A percentile compares a stretch with the other conserved stretches of the same genome.
phyloP scores from a whole-genome alignment of 2,329 filamentous ascomycete genomes.

The Alternaria sp. region DNA sequence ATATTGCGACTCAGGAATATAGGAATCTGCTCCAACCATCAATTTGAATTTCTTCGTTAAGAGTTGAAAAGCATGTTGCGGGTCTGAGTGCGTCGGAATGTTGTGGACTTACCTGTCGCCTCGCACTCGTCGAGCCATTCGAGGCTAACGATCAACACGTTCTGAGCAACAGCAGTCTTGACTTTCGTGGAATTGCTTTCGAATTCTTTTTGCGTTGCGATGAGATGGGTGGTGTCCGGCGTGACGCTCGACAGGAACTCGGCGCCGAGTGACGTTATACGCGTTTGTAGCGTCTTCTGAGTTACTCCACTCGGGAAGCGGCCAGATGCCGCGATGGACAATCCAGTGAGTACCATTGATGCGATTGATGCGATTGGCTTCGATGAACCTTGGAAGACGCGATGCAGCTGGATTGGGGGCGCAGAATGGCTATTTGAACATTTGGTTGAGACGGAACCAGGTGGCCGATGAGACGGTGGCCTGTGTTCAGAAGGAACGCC shows the following conservation, averaged over 20 bases:
- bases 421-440: slow-evolving; percentile 17
- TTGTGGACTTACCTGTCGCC: slow-evolving; percentile 39
- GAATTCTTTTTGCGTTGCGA: slow-evolving; percentile 63
- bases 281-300: slow-evolving; percentile 58
- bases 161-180: slow-evolving; percentile 54
- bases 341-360: slow-evolving; percentile 54
- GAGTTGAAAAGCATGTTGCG: background rate
- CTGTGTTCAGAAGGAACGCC: slow-evolving; percentile 4
- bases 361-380: background rate
- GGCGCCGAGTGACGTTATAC: slow-evolving; percentile 59
- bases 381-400: background rate
- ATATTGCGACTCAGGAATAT: slow-evolving; percentile 50
- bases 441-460: slow-evolving; percentile 3
- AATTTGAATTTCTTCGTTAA: background rate
- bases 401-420: background rate
- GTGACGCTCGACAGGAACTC: slow-evolving; percentile 56
- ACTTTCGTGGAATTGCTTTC: slow-evolving; percentile 60
- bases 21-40: slow-evolving; percentile 20
- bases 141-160: slow-evolving; percentile 63
- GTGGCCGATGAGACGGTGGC: slow-evolving; percentile 5
- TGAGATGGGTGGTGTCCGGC: slow-evolving; percentile 60
- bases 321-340: slow-evolving; percentile 65
- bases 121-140: slow-evolving; percentile 69
- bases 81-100: background rate
- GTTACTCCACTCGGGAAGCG: slow-evolving; percentile 60